Base-by-base conservation (phyloP, 148 eudicot species). In the Rhododendron ferrugineum region DNA sequence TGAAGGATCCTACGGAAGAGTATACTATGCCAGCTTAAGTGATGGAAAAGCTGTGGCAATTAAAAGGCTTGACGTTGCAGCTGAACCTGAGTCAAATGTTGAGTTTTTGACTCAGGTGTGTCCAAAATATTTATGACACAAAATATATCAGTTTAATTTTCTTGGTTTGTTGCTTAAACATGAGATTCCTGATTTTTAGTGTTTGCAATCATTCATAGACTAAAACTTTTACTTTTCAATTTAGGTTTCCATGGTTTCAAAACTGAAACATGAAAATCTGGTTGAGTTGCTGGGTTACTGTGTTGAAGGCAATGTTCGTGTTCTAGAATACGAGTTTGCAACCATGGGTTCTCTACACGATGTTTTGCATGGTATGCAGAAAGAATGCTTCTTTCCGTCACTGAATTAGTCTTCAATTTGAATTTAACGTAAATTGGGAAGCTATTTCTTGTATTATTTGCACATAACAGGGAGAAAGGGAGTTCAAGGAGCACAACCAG, bases 1-100 rank as follows among this genome's bases (percentile, higher is more conserved):
- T 64, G 98, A 96, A 88, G 98, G 98, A 70, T 96, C 98, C 40
- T 94, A 93, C 88, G 96, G 98, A 37, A 88, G 98, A 83, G 98
- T 96, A 42, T 96, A 93, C 79, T 93, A 88, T 76, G 98, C 94
- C 76, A 83, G 83, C 28, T 87, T 94, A 58, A 89, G 86, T 80
- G 91, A 82, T 90, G 97, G 91, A 30, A 91, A 91, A 34, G 93
- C 91, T 79, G 95, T 92, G 54, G 98, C 98, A 80, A 91, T 96
- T 46, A 96, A 96, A 83, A 96, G 94, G 89, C 90, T 94, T 84
- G 98, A 96, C 86, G 93, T 89, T 28, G 84, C 93, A 47, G 80
- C 90, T 86, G 94, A 94, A 85, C 92, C 97, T 8, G 97, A 94
- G 68, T 86, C 92, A 74, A 87, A 87, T 87, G 91, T 84, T 80